Evolutionary conservation across 345 rosid genomes (phyloP).

Genomic region (Citrus mangshanensis): DNA sequence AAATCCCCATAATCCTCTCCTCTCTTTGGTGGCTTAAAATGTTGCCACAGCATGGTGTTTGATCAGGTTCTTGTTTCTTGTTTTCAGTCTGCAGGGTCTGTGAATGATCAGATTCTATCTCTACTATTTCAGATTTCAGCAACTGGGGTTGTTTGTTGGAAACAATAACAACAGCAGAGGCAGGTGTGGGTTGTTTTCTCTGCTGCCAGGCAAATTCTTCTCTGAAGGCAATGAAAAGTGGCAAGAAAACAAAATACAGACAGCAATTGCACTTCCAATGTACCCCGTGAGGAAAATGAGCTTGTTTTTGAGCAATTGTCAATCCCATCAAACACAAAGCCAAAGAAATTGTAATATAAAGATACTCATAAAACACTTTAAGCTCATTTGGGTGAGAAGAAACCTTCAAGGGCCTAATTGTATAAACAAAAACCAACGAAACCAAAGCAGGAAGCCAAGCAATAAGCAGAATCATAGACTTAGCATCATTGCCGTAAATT

Average conservation of each 20-base stretch:
- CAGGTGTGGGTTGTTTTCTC: conserved; percentile 8
- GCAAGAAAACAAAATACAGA: conserved; percentile 45
- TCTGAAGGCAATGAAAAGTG: conserved; percentile 36
- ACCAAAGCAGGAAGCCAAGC: conserved; percentile 56
- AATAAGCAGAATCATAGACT: conserved; percentile 46
- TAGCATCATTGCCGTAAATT: conserved; percentile 35
- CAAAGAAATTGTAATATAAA: conserved; percentile 48
- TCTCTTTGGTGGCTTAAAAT: conserved; percentile 40
- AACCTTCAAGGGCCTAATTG: conserved; percentile 40
- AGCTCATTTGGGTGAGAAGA: conserved; percentile 42
- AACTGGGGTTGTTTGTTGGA: background rate
- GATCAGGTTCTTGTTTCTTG: background rate
- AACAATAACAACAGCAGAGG: background rate
- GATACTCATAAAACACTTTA: conserved; percentile 45
- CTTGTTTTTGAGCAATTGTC: conserved; percentile 38
- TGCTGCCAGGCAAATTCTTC: conserved; percentile 43
- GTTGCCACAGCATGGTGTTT: conserved; percentile 39
- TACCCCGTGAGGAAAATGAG: conserved; percentile 34
- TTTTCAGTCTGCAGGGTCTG: background rate
- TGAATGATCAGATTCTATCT: background rate
- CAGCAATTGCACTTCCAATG: conserved; percentile 31
- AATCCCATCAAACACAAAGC: conserved; percentile 51
- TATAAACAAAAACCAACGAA: conserved; percentile 39
- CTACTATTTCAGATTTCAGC: background rate
- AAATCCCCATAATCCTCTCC: conserved; percentile 57